Evolutionary conservation across 371 early-diverging fungal species (phyloP).

Genomic region (Zychaea mexicana): DNA sequence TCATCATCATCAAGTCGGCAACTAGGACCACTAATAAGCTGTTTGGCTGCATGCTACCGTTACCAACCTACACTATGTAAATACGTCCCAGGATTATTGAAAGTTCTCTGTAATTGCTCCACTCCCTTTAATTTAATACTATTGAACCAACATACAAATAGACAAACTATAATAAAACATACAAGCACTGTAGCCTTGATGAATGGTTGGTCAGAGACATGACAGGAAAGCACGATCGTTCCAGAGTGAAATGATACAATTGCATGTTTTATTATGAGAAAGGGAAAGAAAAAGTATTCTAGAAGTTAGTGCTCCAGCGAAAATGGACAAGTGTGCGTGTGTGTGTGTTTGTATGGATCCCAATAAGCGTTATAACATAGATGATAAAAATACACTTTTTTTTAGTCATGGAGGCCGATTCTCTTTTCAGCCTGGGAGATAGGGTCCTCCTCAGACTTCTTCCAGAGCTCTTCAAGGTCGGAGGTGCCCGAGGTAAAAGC

Average conservation of each 20-base stretch:
- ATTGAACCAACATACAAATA: neutral
- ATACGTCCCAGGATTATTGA: neutral
- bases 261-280: too few species aligned
- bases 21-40: too few species aligned
- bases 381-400: neutral
- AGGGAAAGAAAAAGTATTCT: too few species aligned
- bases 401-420: slow-evolving; percentile 23
- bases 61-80: neutral
- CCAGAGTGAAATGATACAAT: too few species aligned
- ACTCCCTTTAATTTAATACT: neutral
- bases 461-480: slow-evolving; percentile 27
- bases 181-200: neutral
- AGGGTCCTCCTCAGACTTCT: slow-evolving; percentile 23
- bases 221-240: too few species aligned
- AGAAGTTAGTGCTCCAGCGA: too few species aligned
- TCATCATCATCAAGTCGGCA: neutral
- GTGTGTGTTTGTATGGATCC: neutral
- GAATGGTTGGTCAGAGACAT: too few species aligned
- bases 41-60: too few species aligned
- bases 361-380: neutral
- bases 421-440: slow-evolving; percentile 25
- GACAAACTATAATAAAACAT: neutral
- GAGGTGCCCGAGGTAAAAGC: slow-evolving; percentile 18
- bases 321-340: too few species aligned
- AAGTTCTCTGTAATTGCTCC: slow-evolving; percentile 1